Conservation (phyloP, 805 yeast species). For the Teunomyces gatunensis region DNA sequence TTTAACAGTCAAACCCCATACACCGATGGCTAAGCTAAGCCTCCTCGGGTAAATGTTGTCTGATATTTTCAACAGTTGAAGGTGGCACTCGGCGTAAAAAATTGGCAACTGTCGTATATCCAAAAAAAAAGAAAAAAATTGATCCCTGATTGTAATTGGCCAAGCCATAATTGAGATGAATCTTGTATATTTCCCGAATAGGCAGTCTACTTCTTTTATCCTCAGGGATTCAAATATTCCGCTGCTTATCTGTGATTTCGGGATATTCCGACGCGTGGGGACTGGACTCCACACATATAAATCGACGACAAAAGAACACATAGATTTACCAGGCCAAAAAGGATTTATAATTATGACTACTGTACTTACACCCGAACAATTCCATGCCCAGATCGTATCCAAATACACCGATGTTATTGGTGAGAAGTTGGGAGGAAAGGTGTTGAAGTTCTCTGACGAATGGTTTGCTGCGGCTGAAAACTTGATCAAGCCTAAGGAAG, state of each 20-base stretch:
- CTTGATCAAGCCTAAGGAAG: constrained; percentile 75
- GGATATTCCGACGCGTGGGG: not conserved
- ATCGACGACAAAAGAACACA: not conserved
- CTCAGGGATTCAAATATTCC: not conserved
- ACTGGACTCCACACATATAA: not conserved
- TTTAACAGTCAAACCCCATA: not conserved
- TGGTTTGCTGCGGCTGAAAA: constrained; percentile 95
- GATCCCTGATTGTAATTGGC: no score
- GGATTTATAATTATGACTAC: constrained; percentile 12
- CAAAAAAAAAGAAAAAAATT: no score
- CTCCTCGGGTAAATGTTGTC: not conserved
- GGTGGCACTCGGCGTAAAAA: no score
- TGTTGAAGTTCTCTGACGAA: constrained; percentile 74
- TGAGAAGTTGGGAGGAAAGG: constrained; percentile 76
- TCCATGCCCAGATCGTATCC: constrained; percentile 46
- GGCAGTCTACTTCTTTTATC: not conserved
- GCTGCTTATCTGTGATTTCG: not conserved
- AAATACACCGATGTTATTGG: constrained; percentile 78
- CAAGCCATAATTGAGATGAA: no score
- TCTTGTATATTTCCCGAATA: not conserved
- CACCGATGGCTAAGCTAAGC: not conserved
- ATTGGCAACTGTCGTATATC: no score
- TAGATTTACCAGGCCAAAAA: no score
- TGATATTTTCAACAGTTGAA: no score
- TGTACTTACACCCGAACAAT: constrained; percentile 29